Conservation (phyloP, 1,284 basidiomycete genomes). For the Coriolopsis trogii region DNA sequence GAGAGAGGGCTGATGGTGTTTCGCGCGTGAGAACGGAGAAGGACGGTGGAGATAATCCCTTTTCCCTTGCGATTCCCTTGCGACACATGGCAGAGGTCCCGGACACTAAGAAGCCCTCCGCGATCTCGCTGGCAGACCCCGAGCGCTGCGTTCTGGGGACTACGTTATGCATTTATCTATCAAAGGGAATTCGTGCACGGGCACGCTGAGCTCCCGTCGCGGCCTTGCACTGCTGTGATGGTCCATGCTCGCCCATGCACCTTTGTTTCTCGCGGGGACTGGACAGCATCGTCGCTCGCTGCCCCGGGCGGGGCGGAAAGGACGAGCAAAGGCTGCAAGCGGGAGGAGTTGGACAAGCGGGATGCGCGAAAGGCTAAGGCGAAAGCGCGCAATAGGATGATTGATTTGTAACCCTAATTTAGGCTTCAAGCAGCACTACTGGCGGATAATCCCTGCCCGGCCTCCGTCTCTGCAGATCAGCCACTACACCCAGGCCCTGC, state of each 20-base stretch:
- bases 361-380: neutral
- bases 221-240: slow-evolving; percentile 19
- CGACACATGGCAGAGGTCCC: slow-evolving; percentile 4
- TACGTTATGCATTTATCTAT: slow-evolving; percentile 29
- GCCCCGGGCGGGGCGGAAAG: too few species aligned
- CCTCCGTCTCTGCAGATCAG: slow-evolving; percentile 12
- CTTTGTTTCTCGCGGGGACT: neutral
- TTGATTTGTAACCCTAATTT: slow-evolving; percentile 24
- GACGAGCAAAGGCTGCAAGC: too few species aligned
- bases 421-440: slow-evolving; percentile 20
- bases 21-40: slow-evolving; percentile 18
- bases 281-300: neutral
- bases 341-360: too few species aligned
- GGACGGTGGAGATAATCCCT: slow-evolving; percentile 25
- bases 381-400: slow-evolving; percentile 5
- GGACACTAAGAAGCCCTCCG: slow-evolving; percentile 17
- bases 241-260: too few species aligned
- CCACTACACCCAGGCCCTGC: neutral
- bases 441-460: neutral
- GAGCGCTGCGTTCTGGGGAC: slow-evolving; percentile 12
- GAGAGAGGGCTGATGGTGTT: slow-evolving; percentile 16
- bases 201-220: slow-evolving; percentile 11
- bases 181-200: slow-evolving; percentile 21
- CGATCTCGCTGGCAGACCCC: slow-evolving; percentile 23
- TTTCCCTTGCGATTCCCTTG: slow-evolving; percentile 10